Evolutionary conservation across 2,329 filamentous ascomycete genomes (phyloP), one percentile per base, ranked within the genome.

Genomic region (Alternaria angustiovoidea): DNA sequence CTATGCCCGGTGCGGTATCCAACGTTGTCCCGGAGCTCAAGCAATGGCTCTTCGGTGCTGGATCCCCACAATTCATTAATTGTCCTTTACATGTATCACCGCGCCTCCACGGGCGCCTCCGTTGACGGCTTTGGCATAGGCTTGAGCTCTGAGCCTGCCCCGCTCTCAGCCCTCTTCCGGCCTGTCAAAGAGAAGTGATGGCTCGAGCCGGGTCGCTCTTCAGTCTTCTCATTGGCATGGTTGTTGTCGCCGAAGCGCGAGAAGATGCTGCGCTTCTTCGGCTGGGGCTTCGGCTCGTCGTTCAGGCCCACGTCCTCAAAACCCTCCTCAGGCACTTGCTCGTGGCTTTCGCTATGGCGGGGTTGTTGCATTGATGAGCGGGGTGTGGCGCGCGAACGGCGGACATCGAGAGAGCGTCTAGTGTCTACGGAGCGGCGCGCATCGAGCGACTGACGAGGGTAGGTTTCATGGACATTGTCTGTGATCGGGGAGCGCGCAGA

Each of bases 281-380:
- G 64, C 8, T 80, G 81, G 22, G 87, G 86, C 69, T 88, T 89
- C 49, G 85, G 81, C 38, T 95, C 92, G 66, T 97, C 94, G 59
- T 89, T 88, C 46, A 98, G 82, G 4, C 93, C 93, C 8, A 98
- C 92, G 53, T 98, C 94, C 76, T 97, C 94, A 69, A 98, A 97
- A 14, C 83, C 84, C 72, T 96, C 92, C 70, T 95, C 92, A 30
- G 89, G 91, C n/a, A 87, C 84, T 28, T 85, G 70, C 48, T 72
- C 84, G 55, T 88, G 85, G 71, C 81, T 82, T 56, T 87, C 85
- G 67, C 89, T 86, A 7, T 83, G 84, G 57, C 83, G 84, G 63
- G 86, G 83, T 61, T 85, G 83, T 58, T 85, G 83, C 54, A 89
- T 77, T 7, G 88, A 84, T 8, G 88, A 87, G 62, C 89, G 85